Base-by-base conservation (phyloP, 345 rosid species). In the Pistacia integerrima region DNA sequence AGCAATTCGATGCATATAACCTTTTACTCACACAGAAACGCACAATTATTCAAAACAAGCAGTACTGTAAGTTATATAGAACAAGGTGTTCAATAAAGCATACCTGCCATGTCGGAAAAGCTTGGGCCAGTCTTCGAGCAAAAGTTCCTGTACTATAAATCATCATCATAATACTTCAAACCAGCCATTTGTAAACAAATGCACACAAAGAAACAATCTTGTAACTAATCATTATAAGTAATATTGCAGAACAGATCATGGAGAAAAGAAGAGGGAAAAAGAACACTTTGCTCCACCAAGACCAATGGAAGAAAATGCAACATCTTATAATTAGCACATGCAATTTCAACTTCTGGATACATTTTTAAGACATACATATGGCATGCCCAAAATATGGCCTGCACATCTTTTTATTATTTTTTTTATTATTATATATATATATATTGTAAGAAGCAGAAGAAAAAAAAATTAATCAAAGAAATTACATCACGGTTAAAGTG, bases 51-150 rank as follows among this genome's bases (percentile, higher is more conserved):
- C 17, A 49, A 48, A 38, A 73, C 48, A 30, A 33, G 30, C 30
- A 62, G 41, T 1, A 41, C 57, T 13, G 2, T 16, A 61, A 16
- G 9, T n/a, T 67, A 73, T 41, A 10, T 25, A 64, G 30, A 22
- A 70, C 18, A 77, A 76, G 62, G 14, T 72, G 62, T 20, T 75
- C 36, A 67, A 48, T 54, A 13, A 54, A 49, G 16, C 10, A 69
- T 67, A 91, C 99, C 99, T 95, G 99, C 99, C 99, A 95, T 33
- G 87, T 80, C 55, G 99, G 98, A 80, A 90, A 95, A 82, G 88
- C 98, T 74, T 87, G 86, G 17, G 96, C 94, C 73, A 95, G 76
- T 78, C 98, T 86, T 52, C 91, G 85, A 69, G 97, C 93, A 87
- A 95, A 95, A 77, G 91, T 87, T 72, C 98, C 99, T 95, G 84